Conservation (phyloP, 2,329 filamentous ascomycete genomes). For the Cadophora gregata region DNA sequence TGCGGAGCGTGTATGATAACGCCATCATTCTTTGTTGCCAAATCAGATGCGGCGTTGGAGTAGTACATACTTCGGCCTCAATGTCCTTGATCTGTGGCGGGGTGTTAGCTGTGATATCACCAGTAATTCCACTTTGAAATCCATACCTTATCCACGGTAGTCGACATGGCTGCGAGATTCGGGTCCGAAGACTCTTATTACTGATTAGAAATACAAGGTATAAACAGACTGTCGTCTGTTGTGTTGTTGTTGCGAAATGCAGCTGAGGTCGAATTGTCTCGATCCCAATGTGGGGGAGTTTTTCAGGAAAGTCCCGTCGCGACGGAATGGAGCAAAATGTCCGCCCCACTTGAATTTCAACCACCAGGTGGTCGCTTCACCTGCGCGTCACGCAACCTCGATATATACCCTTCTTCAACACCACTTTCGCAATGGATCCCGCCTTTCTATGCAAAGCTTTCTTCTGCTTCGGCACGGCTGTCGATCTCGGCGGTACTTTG, state of each 20-base stretch:
- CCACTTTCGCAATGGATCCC: slow-evolving; percentile 36
- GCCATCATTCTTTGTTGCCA: neutral
- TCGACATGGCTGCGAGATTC: slow-evolving; percentile 73
- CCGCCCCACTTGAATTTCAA: neutral
- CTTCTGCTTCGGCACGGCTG: slow-evolving; percentile 39
- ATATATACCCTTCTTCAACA: neutral
- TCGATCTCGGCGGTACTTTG: slow-evolving; percentile 39
- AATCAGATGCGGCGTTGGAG: neutral
- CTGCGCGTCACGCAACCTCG: neutral
- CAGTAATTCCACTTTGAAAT: slow-evolving; percentile 3
- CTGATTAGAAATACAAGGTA: neutral
- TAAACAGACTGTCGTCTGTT: neutral
- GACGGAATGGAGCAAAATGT: neutral
- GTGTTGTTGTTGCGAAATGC: neutral
- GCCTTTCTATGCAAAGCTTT: slow-evolving; percentile 39
- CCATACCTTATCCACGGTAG: slow-evolving; percentile 92
- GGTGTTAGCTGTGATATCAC: slow-evolving; percentile 32
- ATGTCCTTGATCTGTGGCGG: slow-evolving; percentile 85
- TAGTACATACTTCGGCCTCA: slow-evolving; percentile 80
- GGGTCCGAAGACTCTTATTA: neutral
- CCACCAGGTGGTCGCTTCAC: neutral
- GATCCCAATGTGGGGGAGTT: slow-evolving; percentile 17
- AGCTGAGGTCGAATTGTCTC: neutral
- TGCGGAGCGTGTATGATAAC: neutral
- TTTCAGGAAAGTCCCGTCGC: neutral